Evolutionary conservation across 768 basidiomycete genomes (phyloP).

Genomic region (Tricholoma flavovirens): DNA sequence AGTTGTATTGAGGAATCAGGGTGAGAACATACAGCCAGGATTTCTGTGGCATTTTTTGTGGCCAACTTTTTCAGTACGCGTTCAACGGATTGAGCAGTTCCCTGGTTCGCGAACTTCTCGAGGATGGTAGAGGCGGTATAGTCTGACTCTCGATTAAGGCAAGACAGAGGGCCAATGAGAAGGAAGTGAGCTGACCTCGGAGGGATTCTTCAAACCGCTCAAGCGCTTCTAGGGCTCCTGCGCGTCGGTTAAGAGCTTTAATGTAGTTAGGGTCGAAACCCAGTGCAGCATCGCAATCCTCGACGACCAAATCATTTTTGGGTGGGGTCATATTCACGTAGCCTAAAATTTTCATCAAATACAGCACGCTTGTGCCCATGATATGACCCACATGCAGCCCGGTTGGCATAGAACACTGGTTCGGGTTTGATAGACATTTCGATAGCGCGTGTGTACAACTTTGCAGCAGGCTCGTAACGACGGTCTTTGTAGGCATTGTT

Average conservation of each 20-base stretch:
- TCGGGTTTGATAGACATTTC: slow-evolving; percentile 71
- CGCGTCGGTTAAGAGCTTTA: slow-evolving; percentile 88
- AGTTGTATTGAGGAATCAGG: neutral
- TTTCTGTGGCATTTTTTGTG: slow-evolving; percentile 62
- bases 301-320: slow-evolving; percentile 73
- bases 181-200: slow-evolving; percentile 47
- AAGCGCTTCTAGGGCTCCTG: slow-evolving; percentile 75
- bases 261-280: slow-evolving; percentile 79
- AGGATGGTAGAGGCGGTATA: slow-evolving; percentile 96
- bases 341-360: slow-evolving; percentile 36
- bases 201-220: slow-evolving; percentile 70
- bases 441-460: slow-evolving; percentile 72
- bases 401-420: slow-evolving; percentile 94
- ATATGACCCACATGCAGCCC: slow-evolving; percentile 78
- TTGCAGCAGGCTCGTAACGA: slow-evolving; percentile 53
- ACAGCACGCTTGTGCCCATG: neutral
- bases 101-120: slow-evolving; percentile 83
- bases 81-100: slow-evolving; percentile 77
- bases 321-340: slow-evolving; percentile 90
- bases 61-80: slow-evolving; percentile 87
- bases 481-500: slow-evolving; percentile 64
- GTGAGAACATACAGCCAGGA: slow-evolving; percentile 49
- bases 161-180: neutral
- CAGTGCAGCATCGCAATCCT: slow-evolving; percentile 87
- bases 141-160: slow-evolving; percentile 40